A percentile compares a stretch with the other conserved stretches of the same genome.
Conservation (phyloP, 2,329 filamentous ascomycete species). For the Clonostachys sp. region DNA sequence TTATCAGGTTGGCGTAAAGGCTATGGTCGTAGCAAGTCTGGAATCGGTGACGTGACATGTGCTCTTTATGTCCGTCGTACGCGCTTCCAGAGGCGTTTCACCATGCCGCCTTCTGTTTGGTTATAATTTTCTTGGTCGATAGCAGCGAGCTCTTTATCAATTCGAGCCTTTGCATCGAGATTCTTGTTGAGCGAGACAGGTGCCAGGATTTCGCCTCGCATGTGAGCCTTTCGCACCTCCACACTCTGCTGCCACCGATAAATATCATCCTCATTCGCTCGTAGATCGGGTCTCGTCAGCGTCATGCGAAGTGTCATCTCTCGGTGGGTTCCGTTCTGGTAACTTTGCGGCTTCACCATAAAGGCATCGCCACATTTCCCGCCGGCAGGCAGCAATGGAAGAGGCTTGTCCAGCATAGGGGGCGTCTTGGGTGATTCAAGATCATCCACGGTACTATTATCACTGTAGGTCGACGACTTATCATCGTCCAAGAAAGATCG, state of each 20-base stretch:
- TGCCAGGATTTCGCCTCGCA: constrained; percentile 24
- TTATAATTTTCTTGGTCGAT: constrained; percentile 40
- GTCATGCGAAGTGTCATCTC: constrained; percentile 98
- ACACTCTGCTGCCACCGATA: constrained; percentile 59
- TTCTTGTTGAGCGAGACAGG: constrained; percentile 22
- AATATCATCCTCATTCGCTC: constrained; percentile 66
- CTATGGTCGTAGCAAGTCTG: background rate
- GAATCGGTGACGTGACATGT: background rate
- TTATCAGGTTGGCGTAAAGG: background rate
- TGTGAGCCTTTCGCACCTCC: constrained; percentile 36
- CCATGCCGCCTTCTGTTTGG: constrained; percentile 42
- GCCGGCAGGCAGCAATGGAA: constrained; percentile 16
- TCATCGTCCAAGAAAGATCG: constrained; percentile 57
- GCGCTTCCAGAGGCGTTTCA: constrained; percentile 62
- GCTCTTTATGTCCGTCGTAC: constrained; percentile 37
- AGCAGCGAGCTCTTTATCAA: constrained; percentile 48
- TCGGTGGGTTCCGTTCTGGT: constrained; percentile 49
- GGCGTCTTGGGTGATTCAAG: constrained; percentile 57
- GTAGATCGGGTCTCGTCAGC: constrained; percentile 81
- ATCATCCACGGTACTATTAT: constrained; percentile 49
- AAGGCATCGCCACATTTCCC: constrained; percentile 14
- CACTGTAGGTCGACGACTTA: constrained; percentile 48
- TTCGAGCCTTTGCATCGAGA: constrained; percentile 41
- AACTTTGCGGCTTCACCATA: constrained; percentile 26
- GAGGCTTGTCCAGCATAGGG: constrained; percentile 35